phyloP scores from a whole-genome alignment of 176 grass and related monocot genomes.

The Oryza meyeriana region DNA sequence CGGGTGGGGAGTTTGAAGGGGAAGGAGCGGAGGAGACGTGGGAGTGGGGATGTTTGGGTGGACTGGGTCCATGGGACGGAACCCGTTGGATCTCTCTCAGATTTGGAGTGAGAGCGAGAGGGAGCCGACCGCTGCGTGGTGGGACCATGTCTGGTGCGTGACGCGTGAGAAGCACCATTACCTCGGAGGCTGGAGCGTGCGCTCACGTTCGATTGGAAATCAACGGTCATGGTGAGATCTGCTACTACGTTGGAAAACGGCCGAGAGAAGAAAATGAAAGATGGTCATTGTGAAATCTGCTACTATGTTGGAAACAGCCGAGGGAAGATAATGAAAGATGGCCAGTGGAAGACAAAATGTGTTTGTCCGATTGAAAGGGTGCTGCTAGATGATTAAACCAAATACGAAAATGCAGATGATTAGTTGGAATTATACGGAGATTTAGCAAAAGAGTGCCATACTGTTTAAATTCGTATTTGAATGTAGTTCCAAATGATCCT shows the following conservation, averaged over 20 bases:
- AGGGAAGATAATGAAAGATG: no score
- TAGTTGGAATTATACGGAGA: no score
- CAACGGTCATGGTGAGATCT: neutral
- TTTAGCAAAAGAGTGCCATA: no score
- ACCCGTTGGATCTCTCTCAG: constrained; percentile 37
- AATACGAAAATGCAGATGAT: no score
- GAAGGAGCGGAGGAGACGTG: neutral
- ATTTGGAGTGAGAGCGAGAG: neutral
- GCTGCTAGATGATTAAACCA: no score
- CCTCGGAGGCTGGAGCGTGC: neutral
- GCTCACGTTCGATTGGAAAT: neutral
- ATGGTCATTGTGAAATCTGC: no score
- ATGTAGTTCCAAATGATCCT: no score
- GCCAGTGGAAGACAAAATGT: no score
- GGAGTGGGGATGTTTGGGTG: neutral
- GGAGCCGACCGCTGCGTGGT: neutral
- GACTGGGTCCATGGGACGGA: constrained; percentile 7
- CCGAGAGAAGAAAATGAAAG: no score
- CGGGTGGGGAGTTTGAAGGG: neutral
- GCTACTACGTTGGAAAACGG: neutral
- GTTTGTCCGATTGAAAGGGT: no score
- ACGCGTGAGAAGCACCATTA: constrained; percentile 17
- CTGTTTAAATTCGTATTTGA: no score
- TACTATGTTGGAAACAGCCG: no score
- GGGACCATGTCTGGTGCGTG: constrained; percentile 12